These are phyloP conservation scores for Penicillium occitanis DNA, from an alignment of 2,329 filamentous ascomycete genomes.

Conservation along the genomic window DNA sequence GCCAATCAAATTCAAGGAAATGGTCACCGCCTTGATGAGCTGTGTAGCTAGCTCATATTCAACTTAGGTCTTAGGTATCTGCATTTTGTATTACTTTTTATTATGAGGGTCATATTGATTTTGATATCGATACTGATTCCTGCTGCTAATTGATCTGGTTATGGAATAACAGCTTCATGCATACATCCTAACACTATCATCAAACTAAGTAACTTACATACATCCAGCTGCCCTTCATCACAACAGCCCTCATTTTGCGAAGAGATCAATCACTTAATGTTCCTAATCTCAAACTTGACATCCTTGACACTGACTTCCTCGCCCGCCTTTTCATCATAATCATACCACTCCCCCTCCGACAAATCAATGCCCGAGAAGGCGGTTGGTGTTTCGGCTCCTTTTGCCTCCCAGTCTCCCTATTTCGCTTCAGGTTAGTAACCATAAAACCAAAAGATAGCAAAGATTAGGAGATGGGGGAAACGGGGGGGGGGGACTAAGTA, in stretches of 20 bases:
- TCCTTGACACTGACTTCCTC: constrained; percentile 94
- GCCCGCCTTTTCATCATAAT: constrained; percentile 91
- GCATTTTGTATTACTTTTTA: neutral
- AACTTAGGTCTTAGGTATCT: neutral
- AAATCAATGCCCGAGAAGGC: constrained; percentile 82
- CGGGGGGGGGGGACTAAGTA: constrained; percentile 37
- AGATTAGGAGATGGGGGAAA: too few species aligned
- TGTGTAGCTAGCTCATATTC: constrained; percentile 1
- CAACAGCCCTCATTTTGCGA: neutral
- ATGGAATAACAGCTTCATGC: neutral
- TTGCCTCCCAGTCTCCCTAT: constrained; percentile 89
- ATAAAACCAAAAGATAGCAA: too few species aligned
- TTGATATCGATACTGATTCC: neutral
- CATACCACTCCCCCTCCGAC: constrained; percentile 91
- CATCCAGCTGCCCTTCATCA: neutral
- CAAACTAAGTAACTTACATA: neutral
- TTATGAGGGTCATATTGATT: neutral
- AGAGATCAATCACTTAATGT: constrained; percentile 55
- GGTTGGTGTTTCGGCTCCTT: constrained; percentile 74
- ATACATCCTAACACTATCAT: neutral
- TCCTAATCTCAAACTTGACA: constrained; percentile 78
- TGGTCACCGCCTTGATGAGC: constrained; percentile 6
- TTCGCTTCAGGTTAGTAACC: neutral
- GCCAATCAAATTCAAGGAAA: neutral
- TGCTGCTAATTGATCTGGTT: neutral